Percentiles rank a stretch among this genome's conserved stretches.
Conservation (phyloP, 2,329 filamentous ascomycete species). For the Metarhizium rileyi region DNA sequence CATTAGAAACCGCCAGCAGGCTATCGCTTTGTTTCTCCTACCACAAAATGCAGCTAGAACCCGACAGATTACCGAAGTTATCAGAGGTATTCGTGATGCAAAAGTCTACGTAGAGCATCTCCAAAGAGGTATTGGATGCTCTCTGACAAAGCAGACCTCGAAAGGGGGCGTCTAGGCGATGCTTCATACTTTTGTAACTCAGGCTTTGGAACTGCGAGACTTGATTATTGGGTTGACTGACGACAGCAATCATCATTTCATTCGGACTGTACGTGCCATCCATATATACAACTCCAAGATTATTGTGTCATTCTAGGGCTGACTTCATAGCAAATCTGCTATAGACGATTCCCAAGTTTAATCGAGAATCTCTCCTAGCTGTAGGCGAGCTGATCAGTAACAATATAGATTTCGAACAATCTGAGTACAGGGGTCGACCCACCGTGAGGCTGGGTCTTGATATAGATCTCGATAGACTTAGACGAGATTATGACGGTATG, state of each 20-base stretch:
- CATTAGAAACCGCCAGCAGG: constrained; percentile 63
- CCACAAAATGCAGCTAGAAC: constrained; percentile 55
- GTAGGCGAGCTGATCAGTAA: constrained; percentile 63
- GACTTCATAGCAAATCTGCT: background rate
- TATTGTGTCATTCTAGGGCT: background rate
- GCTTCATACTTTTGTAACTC: constrained; percentile 61
- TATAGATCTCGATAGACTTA: constrained; percentile 65
- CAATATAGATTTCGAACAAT: constrained; percentile 72
- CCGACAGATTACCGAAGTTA: constrained; percentile 44
- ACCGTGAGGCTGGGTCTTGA: constrained; percentile 67
- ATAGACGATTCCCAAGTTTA: constrained; percentile 40
- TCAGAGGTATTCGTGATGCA: constrained; percentile 71
- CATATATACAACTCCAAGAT: background rate
- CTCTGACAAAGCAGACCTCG: constrained; percentile 39
- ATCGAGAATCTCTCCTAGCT: constrained; percentile 47
- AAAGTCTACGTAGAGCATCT: constrained; percentile 58
- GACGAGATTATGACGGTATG: constrained; percentile 68
- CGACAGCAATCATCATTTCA: background rate
- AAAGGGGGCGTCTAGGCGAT: constrained; percentile 62
- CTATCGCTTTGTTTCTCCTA: constrained; percentile 56
- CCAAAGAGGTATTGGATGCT: constrained; percentile 62
- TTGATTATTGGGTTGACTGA: constrained; percentile 28
- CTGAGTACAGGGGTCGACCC: constrained; percentile 59
- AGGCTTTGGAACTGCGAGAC: constrained; percentile 60
- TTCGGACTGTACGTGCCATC: background rate